These are phyloP conservation scores for Arachis monticola DNA, from an alignment of 331 rosid species.

Conservation along the genomic window DNA sequence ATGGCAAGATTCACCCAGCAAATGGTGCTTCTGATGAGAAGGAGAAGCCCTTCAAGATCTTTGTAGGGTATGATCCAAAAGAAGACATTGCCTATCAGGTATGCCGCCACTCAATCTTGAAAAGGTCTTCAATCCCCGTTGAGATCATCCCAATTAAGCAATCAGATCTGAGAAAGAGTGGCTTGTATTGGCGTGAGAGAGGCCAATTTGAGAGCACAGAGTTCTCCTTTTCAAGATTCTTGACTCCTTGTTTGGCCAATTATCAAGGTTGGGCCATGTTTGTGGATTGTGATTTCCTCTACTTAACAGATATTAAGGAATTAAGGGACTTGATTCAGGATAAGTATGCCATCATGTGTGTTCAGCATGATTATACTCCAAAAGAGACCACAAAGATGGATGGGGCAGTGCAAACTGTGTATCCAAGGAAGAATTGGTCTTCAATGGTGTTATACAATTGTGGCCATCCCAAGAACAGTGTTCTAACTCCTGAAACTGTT, in stretches of 20 bases:
- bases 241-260: conserved; percentile 74
- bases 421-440: conserved; percentile 98
- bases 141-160: conserved; percentile 79
- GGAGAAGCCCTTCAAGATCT: conserved; percentile 66
- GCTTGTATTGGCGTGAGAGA: conserved; percentile 88
- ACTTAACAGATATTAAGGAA: conserved; percentile 74
- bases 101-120: conserved; percentile 74
- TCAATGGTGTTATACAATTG: conserved; percentile 94
- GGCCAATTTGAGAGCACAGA: conserved; percentile 93
- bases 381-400: conserved; percentile 95
- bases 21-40: conserved; percentile 15
- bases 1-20: conserved; percentile 40
- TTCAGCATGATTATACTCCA: conserved; percentile 90
- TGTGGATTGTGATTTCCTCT: conserved; percentile 86
- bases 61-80: conserved; percentile 82
- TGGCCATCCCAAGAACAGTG: conserved; percentile 76
- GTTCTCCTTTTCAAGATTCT: conserved; percentile 89
- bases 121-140: conserved; percentile 80
- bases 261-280: conserved; percentile 89
- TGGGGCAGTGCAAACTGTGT: conserved; percentile 90
- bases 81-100: conserved; percentile 80
- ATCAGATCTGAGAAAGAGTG: conserved; percentile 69
- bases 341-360: conserved; percentile 77
- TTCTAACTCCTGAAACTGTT: conserved; percentile 68
- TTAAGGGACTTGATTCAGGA: conserved; percentile 61